Percentiles rank a stretch among this genome's conserved stretches.
phyloP scores from a whole-genome alignment of 352 stramenopile species.

The Globisporangium middletonii region DNA sequence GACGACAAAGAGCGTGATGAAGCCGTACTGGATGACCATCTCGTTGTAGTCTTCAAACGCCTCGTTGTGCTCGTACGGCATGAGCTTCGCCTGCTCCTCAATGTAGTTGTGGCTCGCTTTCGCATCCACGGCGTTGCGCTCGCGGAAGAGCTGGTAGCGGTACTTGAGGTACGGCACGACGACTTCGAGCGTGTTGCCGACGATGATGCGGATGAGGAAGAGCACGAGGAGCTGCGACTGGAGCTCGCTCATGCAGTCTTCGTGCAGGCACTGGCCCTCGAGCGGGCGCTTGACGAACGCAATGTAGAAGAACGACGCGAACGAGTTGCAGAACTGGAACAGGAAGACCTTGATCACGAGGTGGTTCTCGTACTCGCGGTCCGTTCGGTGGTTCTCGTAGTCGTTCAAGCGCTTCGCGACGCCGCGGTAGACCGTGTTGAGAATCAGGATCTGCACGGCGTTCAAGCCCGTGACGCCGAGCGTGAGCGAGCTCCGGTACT shows the following conservation, averaged over 20 bases:
- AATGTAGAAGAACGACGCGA: constrained; percentile 96
- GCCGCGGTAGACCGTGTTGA: constrained; percentile 90
- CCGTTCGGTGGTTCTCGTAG: constrained; percentile 90
- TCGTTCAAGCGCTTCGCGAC: constrained; percentile 93
- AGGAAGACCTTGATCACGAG: constrained; percentile 98
- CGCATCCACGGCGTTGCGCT: constrained; percentile 27
- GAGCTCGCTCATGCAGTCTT: constrained; percentile 83
- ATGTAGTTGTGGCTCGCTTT: constrained; percentile 68
- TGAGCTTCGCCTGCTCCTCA: constrained; percentile 76
- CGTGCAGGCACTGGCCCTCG: constrained; percentile 75
- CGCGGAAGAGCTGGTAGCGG: constrained; percentile 52
- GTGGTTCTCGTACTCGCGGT: constrained; percentile 85
- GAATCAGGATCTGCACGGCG: constrained; percentile 89
- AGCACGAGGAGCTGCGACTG: constrained; percentile 89
- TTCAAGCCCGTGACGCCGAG: constrained; percentile 56
- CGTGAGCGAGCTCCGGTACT: constrained; percentile 41
- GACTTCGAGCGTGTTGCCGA: constrained; percentile 88
- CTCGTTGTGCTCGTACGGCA: constrained; percentile 78
- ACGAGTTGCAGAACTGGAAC: constrained; percentile 98
- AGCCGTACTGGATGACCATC: constrained; percentile 94
- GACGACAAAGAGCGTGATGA: constrained; percentile 92
- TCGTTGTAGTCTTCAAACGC: constrained; percentile 89
- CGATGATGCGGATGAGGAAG: constrained; percentile 90
- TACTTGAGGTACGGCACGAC: constrained; percentile 83
- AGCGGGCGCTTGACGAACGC: constrained; percentile 55